Percentiles rank a stretch among this genome's conserved stretches.
Conservation (phyloP, 805 yeast genomes). For the Diddensiella transvaalensis region DNA sequence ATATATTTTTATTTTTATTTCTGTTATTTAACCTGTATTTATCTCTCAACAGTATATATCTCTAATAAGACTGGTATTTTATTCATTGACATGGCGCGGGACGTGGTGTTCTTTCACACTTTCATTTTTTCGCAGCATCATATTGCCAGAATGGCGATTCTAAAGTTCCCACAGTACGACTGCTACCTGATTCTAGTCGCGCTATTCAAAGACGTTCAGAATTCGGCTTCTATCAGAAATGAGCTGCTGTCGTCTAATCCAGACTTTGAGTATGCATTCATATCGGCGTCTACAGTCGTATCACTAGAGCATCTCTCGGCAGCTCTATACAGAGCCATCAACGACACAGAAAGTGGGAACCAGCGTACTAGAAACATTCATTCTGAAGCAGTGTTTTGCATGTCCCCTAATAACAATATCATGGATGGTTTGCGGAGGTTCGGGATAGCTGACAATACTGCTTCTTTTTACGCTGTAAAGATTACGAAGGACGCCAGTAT, state of each 20-base stretch:
- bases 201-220: constrained; percentile 45
- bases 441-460: constrained; percentile 56
- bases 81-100: too few relatives aligned
- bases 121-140: too few relatives aligned
- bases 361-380: constrained; percentile 64
- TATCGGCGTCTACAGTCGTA: constrained; percentile 55
- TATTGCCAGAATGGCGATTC: not conserved
- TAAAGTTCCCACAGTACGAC: constrained; percentile 45
- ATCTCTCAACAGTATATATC: constrained; percentile 2
- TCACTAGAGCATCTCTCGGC: constrained; percentile 60
- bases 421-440: constrained; percentile 67
- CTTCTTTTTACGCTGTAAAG: constrained; percentile 49
- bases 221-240: constrained; percentile 43
- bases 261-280: constrained; percentile 58
- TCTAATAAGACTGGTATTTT: not conserved
- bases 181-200: constrained; percentile 38
- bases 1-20: not conserved
- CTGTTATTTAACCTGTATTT: not conserved
- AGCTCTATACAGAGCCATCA: constrained; percentile 57
- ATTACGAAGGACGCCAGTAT: constrained; percentile 30
- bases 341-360: constrained; percentile 45
- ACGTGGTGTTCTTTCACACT: too few relatives aligned
- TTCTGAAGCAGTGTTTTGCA: constrained; percentile 65
- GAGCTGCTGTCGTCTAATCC: constrained; percentile 44
- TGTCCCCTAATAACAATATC: constrained; percentile 54